These are phyloP conservation scores for Phytophthora tentaculata DNA, from an alignment of 352 stramenopile genomes.

Conservation along the genomic window DNA sequence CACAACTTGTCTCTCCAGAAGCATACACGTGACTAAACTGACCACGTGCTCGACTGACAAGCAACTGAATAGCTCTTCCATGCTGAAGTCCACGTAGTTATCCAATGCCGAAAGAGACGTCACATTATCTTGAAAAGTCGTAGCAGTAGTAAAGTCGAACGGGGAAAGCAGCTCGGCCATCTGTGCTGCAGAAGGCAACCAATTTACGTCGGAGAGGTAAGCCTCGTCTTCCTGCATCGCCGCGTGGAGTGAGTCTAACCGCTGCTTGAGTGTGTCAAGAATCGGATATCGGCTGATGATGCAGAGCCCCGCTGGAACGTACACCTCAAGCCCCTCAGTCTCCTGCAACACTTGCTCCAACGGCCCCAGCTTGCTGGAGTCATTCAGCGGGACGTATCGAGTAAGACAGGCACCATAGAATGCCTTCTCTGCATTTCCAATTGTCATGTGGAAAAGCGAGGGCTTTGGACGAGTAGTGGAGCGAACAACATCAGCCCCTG, in stretches of 20 bases:
- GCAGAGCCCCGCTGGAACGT: slow-evolving; percentile 77
- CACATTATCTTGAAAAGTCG: slow-evolving; percentile 30
- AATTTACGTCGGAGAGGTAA: slow-evolving; percentile 63
- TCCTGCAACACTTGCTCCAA: slow-evolving; percentile 83
- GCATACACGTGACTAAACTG: slow-evolving; percentile 69
- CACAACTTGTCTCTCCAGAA: slow-evolving; percentile 82
- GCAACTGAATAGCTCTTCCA: slow-evolving; percentile 84
- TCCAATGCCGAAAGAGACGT: slow-evolving; percentile 57
- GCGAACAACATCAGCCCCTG: slow-evolving; percentile 63
- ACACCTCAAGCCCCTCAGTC: slow-evolving; percentile 83
- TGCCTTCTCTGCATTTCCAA: slow-evolving; percentile 80
- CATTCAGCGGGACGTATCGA: slow-evolving; percentile 74
- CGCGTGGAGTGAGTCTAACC: slow-evolving; percentile 68
- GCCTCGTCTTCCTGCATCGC: slow-evolving; percentile 59
- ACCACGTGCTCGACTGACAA: slow-evolving; percentile 78
- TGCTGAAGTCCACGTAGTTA: slow-evolving; percentile 78
- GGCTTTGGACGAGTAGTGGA: slow-evolving; percentile 62
- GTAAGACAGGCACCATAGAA: slow-evolving; percentile 87
- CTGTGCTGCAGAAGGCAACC: slow-evolving; percentile 60
- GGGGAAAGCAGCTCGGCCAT: slow-evolving; percentile 70
- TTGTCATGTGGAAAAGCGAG: slow-evolving; percentile 85
- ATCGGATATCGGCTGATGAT: slow-evolving; percentile 85
- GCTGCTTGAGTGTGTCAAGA: slow-evolving; percentile 79
- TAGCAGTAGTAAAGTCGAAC: slow-evolving; percentile 60
- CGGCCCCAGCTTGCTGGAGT: slow-evolving; percentile 68